Base-by-base conservation (phyloP, 2,329 filamentous ascomycete species). In the Cladobotryum mycophilum region DNA sequence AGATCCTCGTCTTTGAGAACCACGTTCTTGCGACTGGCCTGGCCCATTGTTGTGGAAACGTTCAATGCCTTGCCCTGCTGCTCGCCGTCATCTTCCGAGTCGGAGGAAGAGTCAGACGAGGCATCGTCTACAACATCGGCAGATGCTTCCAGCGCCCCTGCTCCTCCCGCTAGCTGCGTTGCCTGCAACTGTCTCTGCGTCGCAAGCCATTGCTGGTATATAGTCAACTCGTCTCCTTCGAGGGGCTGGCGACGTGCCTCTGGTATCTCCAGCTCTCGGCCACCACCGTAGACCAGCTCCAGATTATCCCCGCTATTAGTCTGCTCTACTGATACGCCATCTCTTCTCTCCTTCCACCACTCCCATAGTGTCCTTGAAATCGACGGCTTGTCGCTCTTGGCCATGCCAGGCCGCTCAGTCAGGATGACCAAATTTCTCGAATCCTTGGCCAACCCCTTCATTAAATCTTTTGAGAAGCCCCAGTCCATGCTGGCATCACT, bases 31-130 rank as follows among this genome's bases (percentile, higher is more conserved):
- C 89, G 83, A 56, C 84, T 86, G 8, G 86, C 84, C 67, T 96
- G 89, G 8, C 86, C 88, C 60, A 96, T 76, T 1, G 89, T 88
- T 0, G 89, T 86, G 1, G 91, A 91, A 5, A 93, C 85, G 56
- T 95, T 97, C 35, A 99, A 74, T 6, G 90, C 88, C 63, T 92
- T 90, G 53, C 92, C 92, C 69, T 96, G 92, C 55, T 95, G 88
- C 61, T 95, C 89, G 22, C 84, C 83, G 55, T 96, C 91, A 56
- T 93, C 90, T 60, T 96, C 91, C 0, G 89, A 92, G 45, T 87
- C 84, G 1, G 89, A 88, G 0, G 88, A 92, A 1, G 88, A 91
- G 53, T 91, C 90, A 0, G 90, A 90, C 2, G 86, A 91, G 49
- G 86, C 86, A 59, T 95, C 91, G 57, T 95, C 90, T 14, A 85